Evolutionary conservation across 345 rosid species (phyloP), one percentile per base, ranked within the genome.

Genomic region (Syzygium aromaticum): DNA sequence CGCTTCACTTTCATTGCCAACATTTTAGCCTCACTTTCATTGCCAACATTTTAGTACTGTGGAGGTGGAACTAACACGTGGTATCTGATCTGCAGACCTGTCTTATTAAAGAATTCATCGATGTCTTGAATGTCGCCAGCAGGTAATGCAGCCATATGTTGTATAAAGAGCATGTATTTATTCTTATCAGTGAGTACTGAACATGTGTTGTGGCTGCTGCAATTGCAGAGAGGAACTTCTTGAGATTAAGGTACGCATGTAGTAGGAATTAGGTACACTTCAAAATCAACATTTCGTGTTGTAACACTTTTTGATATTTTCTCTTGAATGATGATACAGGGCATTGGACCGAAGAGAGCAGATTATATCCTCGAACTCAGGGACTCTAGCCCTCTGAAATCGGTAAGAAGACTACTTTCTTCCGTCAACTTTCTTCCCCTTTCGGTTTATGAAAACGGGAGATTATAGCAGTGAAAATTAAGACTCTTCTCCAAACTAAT

Each of bases 331-430:
- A 52, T 52, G 7, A 49, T 90, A 4, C 89, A 97, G 98, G 99
- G 99, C 17, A 96, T 98, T 80, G 99, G 99, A 87, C 56, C 85
- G 84, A 95, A 92, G 91, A 90, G 94, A 91, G 96, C 98, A 28
- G 97, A 94, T 43, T 95, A 95, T 91, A 95, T 96, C 30, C 21
- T 89, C 73, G 95, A 95, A 87, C 95, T 94, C 14, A 91, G 99
- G 89, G 94, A 93, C 92, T 86, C 90, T 52, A 93, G 95, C 88
- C 97, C 97, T 52, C 46, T 96, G 25, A 91, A 91, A 92, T 90
- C 95, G 87, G 98, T 96, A 93, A 80, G 91, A 33, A 80, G 91
- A 28, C 49, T 9, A 51, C 63, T 11, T 27, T 86, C 25, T 51
- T 51, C 21, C 49, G 21, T 77, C 54, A 40, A 84, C 30, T 54